Base-by-base conservation (phyloP, 805 yeast species). In the Teunomyces tritomae region DNA sequence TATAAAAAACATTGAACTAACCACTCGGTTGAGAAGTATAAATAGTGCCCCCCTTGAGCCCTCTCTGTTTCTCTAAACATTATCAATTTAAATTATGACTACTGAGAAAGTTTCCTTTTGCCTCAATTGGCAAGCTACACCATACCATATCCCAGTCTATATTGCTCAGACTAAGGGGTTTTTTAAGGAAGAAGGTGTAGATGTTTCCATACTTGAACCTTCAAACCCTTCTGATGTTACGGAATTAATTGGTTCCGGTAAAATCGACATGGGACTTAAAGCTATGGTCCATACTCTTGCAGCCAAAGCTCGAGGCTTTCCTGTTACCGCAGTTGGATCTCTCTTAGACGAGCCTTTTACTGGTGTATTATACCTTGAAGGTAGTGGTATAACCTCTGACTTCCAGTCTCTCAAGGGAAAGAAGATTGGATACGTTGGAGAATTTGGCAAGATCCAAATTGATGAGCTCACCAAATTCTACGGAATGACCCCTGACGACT, bases 261-360 rank as follows among this genome's bases (percentile, higher is more conserved):
- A 79, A 52, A 68, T 77, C 43, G 83, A 79, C 62, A 76, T 79
- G 80, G 83, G 83, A 10, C 66, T 79, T 51, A 79, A 79, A 58
- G 83, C 83, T 39, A 79, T 79, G 83, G 78, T 79, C 54, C 83
- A 79, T 56, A 79, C 83, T 4, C 63, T 79, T 49, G 83, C 83
- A 46, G 83, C 82, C 20, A 78, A 78, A 58, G 83, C 83, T 9
- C 71, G 83, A 51, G 82, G 82, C 8, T 79, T 67, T 57, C 80
- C 80, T 27, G 82, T 79, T 17, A 79, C 82, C 16, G 76, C 83
- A 11, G 73, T 79, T 43, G 83, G 78, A 2, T 77, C 82, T 4
- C 63, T 79, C 42, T 66, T 79, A 49, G 83, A 79, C 54, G 83
- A 79, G 55, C 84, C 83, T 7, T 79, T 79, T 62, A 79, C 83